phyloP scores from a whole-genome alignment of 352 stramenopile species.

The Globisporangium nunn region DNA sequence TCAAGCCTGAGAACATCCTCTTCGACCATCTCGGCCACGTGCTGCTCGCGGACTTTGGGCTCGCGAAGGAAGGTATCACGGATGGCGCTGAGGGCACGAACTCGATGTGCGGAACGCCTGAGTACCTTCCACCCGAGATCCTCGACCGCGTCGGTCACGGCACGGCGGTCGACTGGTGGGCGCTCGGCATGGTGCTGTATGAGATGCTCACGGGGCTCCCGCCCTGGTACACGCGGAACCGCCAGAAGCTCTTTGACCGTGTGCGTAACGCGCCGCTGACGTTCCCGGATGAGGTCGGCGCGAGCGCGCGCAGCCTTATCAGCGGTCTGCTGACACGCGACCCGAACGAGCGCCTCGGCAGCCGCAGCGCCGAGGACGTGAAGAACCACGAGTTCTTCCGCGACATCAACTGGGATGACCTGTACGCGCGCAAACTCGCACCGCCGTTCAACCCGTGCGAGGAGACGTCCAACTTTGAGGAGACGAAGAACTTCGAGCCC shows the following conservation, averaged over 20 bases:
- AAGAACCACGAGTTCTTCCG: conserved; percentile 84
- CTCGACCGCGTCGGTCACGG: conserved; percentile 85
- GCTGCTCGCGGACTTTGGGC: conserved; percentile 80
- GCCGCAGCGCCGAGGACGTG: conserved; percentile 68
- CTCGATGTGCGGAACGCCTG: conserved; percentile 87
- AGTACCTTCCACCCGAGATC: conserved; percentile 92
- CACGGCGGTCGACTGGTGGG: conserved; percentile 91
- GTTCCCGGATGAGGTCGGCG: conserved; percentile 81
- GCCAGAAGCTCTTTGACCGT: conserved; percentile 90
- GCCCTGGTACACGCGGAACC: conserved; percentile 91
- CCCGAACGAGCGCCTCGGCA: conserved; percentile 72
- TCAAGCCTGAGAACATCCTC: conserved; percentile 87
- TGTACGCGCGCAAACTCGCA: conserved; percentile 78
- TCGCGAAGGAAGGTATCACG: conserved; percentile 83
- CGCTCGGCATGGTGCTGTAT: conserved; percentile 90
- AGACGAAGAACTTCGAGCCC: conserved; percentile 87
- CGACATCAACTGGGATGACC: conserved; percentile 72
- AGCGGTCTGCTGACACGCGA: conserved; percentile 72
- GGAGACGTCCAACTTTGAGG: conserved; percentile 43
- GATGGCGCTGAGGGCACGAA: conserved; percentile 80
- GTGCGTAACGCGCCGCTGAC: conserved; percentile 82
- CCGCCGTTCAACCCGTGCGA: conserved; percentile 86
- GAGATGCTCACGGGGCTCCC: conserved; percentile 91
- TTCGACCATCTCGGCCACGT: conserved; percentile 74
- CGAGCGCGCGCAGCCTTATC: conserved; percentile 75